A percentile compares a stretch with the other conserved stretches of the same genome.
These are phyloP conservation scores for Solanum gandarillasii DNA, from an alignment of 257 asterid species.

Conservation along the genomic window DNA sequence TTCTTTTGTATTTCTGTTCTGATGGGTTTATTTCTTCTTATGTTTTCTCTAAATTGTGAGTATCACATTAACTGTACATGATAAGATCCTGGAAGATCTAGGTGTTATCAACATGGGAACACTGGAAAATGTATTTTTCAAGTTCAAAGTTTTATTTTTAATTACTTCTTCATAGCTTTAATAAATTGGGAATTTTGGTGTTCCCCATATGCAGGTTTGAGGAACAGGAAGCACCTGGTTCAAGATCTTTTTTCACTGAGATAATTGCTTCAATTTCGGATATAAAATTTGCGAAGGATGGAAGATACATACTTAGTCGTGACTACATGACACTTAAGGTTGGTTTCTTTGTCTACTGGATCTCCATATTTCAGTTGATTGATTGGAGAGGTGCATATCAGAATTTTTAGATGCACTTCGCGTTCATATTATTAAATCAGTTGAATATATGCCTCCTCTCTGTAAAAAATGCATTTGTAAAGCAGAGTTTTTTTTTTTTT, in stretches of 20 bases:
- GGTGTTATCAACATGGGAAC: not conserved
- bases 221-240: conserved; percentile 84
- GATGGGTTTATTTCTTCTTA: not conserved
- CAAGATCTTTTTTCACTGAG: conserved; percentile 84
- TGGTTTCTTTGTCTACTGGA: not conserved
- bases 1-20: not conserved
- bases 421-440: not conserved
- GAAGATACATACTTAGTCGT: conserved; percentile 74
- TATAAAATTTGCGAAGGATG: conserved; percentile 73
- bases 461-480: not conserved
- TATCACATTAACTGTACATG: not conserved
- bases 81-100: not conserved
- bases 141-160: not conserved
- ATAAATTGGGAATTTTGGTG: not conserved
- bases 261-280: conserved; percentile 81
- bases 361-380: not conserved
- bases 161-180: not conserved
- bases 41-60: not conserved
- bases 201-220: conserved; percentile 45
- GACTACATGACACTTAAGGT: conserved; percentile 95
- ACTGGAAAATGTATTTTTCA: not conserved
- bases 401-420: not conserved
- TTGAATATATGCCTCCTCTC: not conserved
- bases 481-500: not conserved
- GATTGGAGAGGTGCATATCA: not conserved